A percentile compares a stretch with the other conserved stretches of the same genome.
These are phyloP conservation scores for Aspergillus panamensis DNA, from an alignment of 495 filamentous ascomycete species.

Conservation along the genomic window DNA sequence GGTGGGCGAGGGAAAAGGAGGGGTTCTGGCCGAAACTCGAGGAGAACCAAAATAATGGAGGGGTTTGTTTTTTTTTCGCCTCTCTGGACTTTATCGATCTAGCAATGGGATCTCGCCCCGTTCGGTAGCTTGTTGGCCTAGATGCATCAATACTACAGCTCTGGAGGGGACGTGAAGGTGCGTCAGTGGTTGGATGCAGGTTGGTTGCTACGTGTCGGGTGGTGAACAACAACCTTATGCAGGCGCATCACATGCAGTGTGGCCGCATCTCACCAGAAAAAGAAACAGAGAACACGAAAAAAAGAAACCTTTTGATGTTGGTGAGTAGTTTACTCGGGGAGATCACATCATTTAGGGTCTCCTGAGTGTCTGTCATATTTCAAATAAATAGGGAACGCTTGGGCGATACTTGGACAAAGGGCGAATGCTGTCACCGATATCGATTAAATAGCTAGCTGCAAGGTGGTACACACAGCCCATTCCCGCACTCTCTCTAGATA, in stretches of 20 bases:
- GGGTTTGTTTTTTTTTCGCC: neutral
- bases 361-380: no score
- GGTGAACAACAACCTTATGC: neutral
- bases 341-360: no score
- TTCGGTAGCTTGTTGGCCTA: neutral
- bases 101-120: neutral
- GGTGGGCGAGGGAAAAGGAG: neutral
- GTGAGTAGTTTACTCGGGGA: no score
- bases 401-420: no score
- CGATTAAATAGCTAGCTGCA: no score
- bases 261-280: neutral
- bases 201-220: slow-evolving; percentile 2
- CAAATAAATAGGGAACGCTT: neutral
- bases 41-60: neutral
- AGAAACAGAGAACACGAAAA: neutral
- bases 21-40: slow-evolving; percentile 1
- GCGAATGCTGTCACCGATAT: no score
- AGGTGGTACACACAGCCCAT: no score
- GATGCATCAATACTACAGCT: neutral
- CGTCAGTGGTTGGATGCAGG: slow-evolving; percentile 2
- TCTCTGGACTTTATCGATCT: neutral
- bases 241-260: neutral
- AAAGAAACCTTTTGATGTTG: no score
- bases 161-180: neutral
- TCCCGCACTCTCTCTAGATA: no score